Conservation (phyloP, 2,329 filamentous ascomycete species). For the Aspergillus ochraceoroseus region DNA sequence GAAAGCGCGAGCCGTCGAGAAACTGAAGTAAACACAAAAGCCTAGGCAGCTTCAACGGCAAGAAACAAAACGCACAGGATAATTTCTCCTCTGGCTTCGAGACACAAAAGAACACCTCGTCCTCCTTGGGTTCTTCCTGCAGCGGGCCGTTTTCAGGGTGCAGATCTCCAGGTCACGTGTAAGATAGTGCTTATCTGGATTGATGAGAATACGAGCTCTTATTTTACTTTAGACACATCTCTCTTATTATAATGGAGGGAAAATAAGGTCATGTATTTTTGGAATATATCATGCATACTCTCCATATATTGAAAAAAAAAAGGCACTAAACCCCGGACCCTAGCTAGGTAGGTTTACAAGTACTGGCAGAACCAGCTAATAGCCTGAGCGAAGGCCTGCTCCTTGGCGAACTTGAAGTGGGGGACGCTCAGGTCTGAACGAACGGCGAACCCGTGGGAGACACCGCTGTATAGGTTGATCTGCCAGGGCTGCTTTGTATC, state of each 20-base stretch:
- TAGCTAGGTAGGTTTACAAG: slow-evolving; percentile 34
- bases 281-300: no score
- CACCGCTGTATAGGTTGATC: slow-evolving; percentile 68
- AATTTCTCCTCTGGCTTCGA: background rate
- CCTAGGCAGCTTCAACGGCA: no score
- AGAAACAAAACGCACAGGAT: no score
- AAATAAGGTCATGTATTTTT: no score
- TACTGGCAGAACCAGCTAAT: slow-evolving; percentile 69
- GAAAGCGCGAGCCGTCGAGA: no score
- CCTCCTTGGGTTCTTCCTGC: background rate
- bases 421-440: slow-evolving; percentile 58
- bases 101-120: background rate
- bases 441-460: slow-evolving; percentile 70
- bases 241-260: no score
- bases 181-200: background rate
- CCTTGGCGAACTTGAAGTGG: slow-evolving; percentile 64
- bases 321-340: no score
- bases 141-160: slow-evolving; percentile 1
- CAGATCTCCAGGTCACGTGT: slow-evolving; percentile 10
- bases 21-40: background rate
- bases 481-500: slow-evolving; percentile 62
- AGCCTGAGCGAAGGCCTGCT: slow-evolving; percentile 75
- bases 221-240: no score
- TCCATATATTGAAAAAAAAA: no score
- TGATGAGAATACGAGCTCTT: no score